Evolutionary conservation across 176 grass and related monocot species (phyloP).

Genomic region (Aegilops tauschii): DNA sequence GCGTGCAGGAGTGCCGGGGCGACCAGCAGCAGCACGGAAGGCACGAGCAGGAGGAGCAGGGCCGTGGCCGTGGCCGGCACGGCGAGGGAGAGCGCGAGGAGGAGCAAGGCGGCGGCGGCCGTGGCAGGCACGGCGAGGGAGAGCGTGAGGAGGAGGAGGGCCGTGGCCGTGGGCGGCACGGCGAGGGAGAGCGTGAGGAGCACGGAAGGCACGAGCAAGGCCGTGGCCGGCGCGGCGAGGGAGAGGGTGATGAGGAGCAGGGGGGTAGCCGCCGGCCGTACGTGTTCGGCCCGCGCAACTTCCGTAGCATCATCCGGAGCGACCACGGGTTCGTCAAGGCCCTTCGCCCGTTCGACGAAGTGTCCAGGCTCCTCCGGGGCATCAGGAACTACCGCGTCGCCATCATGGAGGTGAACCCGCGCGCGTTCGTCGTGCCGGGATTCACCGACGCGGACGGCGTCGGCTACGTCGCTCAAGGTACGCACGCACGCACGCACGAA

Average conservation of each 20-base stretch:
- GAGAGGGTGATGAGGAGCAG: not conserved
- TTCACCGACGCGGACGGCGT: conserved; percentile 60
- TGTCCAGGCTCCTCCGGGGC: conserved; percentile 56
- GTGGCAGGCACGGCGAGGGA: not conserved
- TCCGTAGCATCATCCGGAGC: conserved; percentile 21
- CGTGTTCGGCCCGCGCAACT: conserved; percentile 57
- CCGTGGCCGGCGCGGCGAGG: not conserved
- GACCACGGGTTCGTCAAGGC: conserved; percentile 50
- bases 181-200: not conserved
- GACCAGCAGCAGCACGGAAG: not conserved
- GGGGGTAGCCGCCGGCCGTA: conserved; percentile 26
- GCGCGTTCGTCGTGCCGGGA: conserved; percentile 57
- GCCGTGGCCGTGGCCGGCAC: too few species aligned
- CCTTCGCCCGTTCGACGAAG: conserved; percentile 51
- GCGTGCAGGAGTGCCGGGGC: conserved; percentile 22
- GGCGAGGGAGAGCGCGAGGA: not conserved
- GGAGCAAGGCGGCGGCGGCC: too few species aligned
- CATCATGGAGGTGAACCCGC: conserved; percentile 54
- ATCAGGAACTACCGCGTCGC: conserved; percentile 70
- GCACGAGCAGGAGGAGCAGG: too few species aligned
- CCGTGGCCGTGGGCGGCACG: too few species aligned
- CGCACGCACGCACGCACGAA: too few species aligned
- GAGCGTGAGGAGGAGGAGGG: not conserved
- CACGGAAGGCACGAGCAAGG: not conserved
- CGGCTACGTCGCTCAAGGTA: conserved; percentile 67